Evolutionary conservation across 352 stramenopile species (phyloP).

Genomic region (Globisporangium ultimum): DNA sequence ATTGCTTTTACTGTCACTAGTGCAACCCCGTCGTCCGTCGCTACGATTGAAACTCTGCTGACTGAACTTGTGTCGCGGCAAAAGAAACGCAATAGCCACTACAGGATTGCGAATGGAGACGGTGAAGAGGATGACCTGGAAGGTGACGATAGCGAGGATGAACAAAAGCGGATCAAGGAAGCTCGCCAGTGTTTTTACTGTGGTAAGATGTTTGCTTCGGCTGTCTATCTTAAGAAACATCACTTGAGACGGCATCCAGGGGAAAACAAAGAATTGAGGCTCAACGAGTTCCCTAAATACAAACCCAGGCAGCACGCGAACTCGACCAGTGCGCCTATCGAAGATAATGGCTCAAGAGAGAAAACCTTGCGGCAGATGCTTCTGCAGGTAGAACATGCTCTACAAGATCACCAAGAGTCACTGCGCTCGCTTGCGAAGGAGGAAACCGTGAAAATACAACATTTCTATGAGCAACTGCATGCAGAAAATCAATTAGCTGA

Average conservation of each 20-base stretch:
- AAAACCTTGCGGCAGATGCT: slow-evolving; percentile 48
- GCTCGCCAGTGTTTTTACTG: slow-evolving; percentile 54
- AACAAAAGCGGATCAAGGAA: slow-evolving; percentile 27
- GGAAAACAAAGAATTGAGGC: slow-evolving; percentile 17
- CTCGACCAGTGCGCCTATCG: slow-evolving; percentile 8
- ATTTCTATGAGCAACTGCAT: slow-evolving; percentile 54
- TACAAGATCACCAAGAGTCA: slow-evolving; percentile 46
- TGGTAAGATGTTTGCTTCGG: slow-evolving; percentile 68
- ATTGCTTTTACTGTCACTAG: slow-evolving; percentile 11
- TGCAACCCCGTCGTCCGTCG: slow-evolving; percentile 49
- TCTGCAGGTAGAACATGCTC: slow-evolving; percentile 34
- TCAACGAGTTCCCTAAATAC: neutral
- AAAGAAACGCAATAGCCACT: slow-evolving; percentile 3
- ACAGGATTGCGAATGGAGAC: slow-evolving; percentile 7
- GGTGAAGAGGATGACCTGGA: neutral
- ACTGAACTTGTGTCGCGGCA: slow-evolving; percentile 35
- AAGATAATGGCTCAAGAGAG: slow-evolving; percentile 4
- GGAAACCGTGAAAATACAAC: slow-evolving; percentile 42
- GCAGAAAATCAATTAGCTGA: slow-evolving; percentile 41
- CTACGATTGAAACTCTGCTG: slow-evolving; percentile 55
- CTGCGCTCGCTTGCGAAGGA: slow-evolving; percentile 42
- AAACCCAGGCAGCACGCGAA: neutral
- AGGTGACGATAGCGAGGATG: slow-evolving; percentile 1
- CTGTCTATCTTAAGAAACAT: slow-evolving; percentile 63
- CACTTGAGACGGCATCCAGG: slow-evolving; percentile 41